These are phyloP conservation scores for Mucor saturninus DNA, from an alignment of 371 early-diverging fungal genomes.

Conservation along the genomic window DNA sequence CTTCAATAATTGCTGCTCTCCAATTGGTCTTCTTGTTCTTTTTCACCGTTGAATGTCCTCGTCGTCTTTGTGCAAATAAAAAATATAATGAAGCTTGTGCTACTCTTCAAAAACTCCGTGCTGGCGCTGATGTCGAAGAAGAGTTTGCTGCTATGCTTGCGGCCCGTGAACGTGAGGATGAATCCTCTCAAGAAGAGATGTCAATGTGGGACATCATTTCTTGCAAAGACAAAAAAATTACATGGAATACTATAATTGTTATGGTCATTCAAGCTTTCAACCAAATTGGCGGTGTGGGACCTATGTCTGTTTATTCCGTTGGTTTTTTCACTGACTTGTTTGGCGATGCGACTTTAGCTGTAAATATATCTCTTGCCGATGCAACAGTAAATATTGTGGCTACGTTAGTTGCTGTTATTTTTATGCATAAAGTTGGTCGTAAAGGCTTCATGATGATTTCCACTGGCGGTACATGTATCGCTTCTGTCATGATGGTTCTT, in stretches of 20 bases:
- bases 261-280: slow-evolving; percentile 55
- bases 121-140: slow-evolving; percentile 43
- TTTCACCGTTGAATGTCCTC: slow-evolving; percentile 78
- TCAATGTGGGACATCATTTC: slow-evolving; percentile 47
- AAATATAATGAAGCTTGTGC: slow-evolving; percentile 55
- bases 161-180: slow-evolving; percentile 47
- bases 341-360: slow-evolving; percentile 37
- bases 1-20: slow-evolving; percentile 63
- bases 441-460: slow-evolving; percentile 53
- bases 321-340: slow-evolving; percentile 44
- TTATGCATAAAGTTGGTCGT: slow-evolving; percentile 50
- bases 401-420: slow-evolving; percentile 38
- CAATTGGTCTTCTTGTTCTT: slow-evolving; percentile 65
- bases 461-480: slow-evolving; percentile 40
- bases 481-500: slow-evolving; percentile 44
- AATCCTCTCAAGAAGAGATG: slow-evolving; percentile 29
- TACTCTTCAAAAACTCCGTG: slow-evolving; percentile 67
- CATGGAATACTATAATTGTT: slow-evolving; percentile 46
- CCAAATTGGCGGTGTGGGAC: slow-evolving; percentile 55
- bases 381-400: slow-evolving; percentile 46
- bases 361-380: slow-evolving; percentile 43
- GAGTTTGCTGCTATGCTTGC: slow-evolving; percentile 36
- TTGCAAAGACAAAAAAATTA: slow-evolving; percentile 36
- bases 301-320: slow-evolving; percentile 52
- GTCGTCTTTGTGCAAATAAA: slow-evolving; percentile 63